Conservation (phyloP, 495 filamentous ascomycete species). For the Ramalina intermedia region DNA sequence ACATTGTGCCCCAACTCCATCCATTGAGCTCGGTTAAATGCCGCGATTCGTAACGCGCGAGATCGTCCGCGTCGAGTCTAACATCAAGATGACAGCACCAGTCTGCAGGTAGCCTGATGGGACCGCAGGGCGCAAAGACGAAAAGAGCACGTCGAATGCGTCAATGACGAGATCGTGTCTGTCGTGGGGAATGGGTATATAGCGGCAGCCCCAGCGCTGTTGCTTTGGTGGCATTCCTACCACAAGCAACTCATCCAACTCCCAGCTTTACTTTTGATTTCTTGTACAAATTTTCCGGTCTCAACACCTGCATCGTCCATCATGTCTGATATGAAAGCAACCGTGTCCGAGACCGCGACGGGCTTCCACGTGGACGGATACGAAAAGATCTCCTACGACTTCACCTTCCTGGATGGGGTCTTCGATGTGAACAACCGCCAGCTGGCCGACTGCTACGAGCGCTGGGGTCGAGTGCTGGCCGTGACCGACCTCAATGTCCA, state of each 20-base stretch:
- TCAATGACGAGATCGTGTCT: no score
- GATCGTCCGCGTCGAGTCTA: no score
- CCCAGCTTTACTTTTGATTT: background rate
- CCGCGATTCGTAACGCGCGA: no score
- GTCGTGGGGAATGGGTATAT: background rate
- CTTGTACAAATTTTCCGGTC: constrained; percentile 1
- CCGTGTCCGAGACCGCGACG: constrained; percentile 35
- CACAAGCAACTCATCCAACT: background rate
- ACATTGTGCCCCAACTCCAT: no score
- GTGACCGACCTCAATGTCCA: constrained; percentile 49
- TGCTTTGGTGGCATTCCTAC: background rate
- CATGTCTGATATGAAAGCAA: constrained; percentile 49
- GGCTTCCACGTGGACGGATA: constrained; percentile 50
- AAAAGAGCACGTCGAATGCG: no score
- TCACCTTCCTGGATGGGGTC: constrained; percentile 49
- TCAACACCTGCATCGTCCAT: constrained; percentile 8
- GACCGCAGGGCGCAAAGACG: no score
- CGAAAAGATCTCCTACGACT: constrained; percentile 54
- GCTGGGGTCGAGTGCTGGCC: constrained; percentile 42
- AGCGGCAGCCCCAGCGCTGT: background rate
- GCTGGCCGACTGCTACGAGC: constrained; percentile 41
- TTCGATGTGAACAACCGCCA: constrained; percentile 37
- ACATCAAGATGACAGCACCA: no score
- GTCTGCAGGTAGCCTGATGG: no score
- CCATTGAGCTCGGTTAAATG: no score